phyloP scores from a whole-genome alignment of 345 rosid genomes.

The Erodium maritimum region DNA sequence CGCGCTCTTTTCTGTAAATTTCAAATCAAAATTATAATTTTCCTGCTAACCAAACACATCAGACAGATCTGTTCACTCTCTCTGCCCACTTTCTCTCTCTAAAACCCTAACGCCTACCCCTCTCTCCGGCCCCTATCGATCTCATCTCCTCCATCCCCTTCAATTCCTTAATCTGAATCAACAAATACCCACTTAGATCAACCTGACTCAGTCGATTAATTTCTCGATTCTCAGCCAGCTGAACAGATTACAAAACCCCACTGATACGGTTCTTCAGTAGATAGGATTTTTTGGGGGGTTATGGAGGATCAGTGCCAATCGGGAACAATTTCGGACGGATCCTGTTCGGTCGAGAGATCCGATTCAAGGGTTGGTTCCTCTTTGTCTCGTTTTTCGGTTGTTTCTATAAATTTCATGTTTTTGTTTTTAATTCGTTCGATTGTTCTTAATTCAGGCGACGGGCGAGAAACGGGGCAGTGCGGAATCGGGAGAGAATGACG shows the following conservation, averaged over 20 bases:
- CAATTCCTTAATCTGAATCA: too few relatives aligned
- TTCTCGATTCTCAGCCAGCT: too few relatives aligned
- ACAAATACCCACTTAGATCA: too few relatives aligned
- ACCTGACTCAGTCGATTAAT: too few relatives aligned
- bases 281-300: background rate
- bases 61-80: background rate
- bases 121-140: background rate
- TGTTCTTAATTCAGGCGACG: background rate
- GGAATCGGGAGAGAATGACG: slow-evolving; percentile 10
- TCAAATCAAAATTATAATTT: background rate
- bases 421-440: background rate
- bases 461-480: slow-evolving; percentile 12
- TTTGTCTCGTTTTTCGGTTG: background rate
- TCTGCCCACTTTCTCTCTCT: background rate
- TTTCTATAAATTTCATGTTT: background rate
- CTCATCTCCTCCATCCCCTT: background rate
- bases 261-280: background rate
- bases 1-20: background rate
- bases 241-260: too few relatives aligned
- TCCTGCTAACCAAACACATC: background rate
- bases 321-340: background rate
- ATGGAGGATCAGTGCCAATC: background rate
- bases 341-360: background rate
- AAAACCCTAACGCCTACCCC: background rate
- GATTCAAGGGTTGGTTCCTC: background rate